Percentiles rank a stretch among this genome's conserved stretches.
Conservation (phyloP, 2,329 filamentous ascomycete genomes). For the Clarireedia homoeocarpa region DNA sequence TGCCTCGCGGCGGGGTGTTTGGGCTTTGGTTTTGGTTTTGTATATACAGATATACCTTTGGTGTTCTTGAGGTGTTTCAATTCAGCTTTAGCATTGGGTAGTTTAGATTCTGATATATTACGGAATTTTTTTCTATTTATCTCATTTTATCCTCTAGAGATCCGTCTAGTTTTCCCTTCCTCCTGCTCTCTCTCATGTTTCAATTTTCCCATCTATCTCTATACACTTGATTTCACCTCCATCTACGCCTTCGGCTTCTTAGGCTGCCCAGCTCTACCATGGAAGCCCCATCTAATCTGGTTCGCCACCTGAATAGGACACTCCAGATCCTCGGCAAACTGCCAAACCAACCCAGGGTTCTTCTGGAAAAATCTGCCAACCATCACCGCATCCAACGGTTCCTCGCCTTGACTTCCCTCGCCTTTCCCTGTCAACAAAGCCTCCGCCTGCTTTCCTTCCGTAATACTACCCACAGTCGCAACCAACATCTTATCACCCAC, state of each 20-base stretch:
- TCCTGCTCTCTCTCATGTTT: too few species aligned
- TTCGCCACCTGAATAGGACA: constrained; percentile 39
- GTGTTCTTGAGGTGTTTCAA: too few species aligned
- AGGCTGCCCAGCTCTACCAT: constrained; percentile 29
- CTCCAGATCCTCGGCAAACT: constrained; percentile 46
- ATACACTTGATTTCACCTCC: background rate
- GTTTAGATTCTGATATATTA: too few species aligned
- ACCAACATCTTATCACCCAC: constrained; percentile 53
- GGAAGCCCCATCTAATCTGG: constrained; percentile 50
- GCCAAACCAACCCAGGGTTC: constrained; percentile 48
- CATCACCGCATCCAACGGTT: constrained; percentile 41
- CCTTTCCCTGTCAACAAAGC: constrained; percentile 38
- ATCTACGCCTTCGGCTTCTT: background rate
- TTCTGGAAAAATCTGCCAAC: constrained; percentile 49
- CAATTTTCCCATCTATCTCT: background rate
- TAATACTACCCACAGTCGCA: constrained; percentile 43
- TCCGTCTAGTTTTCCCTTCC: too few species aligned
- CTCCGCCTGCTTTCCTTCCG: constrained; percentile 37
- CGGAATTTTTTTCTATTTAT: too few species aligned
- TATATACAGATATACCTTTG: too few species aligned
- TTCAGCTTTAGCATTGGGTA: too few species aligned
- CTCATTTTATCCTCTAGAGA: too few species aligned
- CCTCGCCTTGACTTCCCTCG: constrained; percentile 33
- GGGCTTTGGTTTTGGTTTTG: too few species aligned
- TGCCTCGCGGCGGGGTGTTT: too few species aligned